Base-by-base conservation (phyloP, 495 filamentous ascomycete genomes). In the Chaetomium cochliodes region DNA sequence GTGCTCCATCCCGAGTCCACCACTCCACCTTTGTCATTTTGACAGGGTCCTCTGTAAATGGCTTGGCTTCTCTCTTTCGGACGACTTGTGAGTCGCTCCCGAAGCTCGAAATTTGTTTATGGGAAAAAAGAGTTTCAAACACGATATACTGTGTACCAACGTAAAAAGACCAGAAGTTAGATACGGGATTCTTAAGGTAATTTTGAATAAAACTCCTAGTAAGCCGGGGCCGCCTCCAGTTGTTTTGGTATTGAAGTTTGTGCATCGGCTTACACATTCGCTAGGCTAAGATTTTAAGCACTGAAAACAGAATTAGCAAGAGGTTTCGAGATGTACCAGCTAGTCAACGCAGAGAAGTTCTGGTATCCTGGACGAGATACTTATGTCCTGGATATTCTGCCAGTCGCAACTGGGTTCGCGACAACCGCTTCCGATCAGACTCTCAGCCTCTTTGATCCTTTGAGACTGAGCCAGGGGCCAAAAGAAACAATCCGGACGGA, bases 351-450 rank as follows among this genome's bases (percentile, higher is more conserved):
- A 53, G 76, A 78, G 62, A 73, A 74, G 63, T 80, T 78, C 67
- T 74, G 74, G 18, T 78, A 84, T 69, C 75, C 80, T 15, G 63
- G 70, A 1, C 71, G 74, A 3, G 69, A 77, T 25, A 76, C 79
- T 22, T 87, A 85, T 65, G 79, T 87, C 18, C 77, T 83, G 47
- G 78, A 82, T 50, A 77, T 86, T 53, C 67, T 84, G 7, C 78
- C 81, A 6, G 64, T 81, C 6, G 66, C 73, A 5, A 61, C 69
- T 2, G 82, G 81, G 3, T 72, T 84, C 20, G 82, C 78, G 25
- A 74, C 77, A 30, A 83, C 82, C 15, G 76, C 80, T 2, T 84
- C 82, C 9, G 81, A 83, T 70, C 82, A 89, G 69, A 79, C 79
- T 42, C 74, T 88, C 12, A 82, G 82, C 49, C 69, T 86, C 20